A percentile compares a stretch with the other conserved stretches of the same genome.
Conservation (phyloP, 805 yeast species). For the Wickerhamiella bombiphila region DNA sequence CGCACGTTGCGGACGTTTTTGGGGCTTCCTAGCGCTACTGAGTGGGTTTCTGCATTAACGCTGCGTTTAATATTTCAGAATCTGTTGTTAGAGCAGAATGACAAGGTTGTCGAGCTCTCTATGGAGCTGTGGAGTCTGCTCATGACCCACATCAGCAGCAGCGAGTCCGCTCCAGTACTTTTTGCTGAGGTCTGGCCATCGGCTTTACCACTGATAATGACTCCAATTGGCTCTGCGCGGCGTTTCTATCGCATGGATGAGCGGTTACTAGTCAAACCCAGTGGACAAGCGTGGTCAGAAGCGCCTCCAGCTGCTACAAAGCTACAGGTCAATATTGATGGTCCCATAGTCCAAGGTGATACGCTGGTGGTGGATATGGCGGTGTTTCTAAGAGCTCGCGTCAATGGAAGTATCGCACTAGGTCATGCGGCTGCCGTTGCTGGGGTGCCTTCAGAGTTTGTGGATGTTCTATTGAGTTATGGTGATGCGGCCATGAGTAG, state of each 20-base stretch:
- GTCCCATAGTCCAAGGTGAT: conserved; percentile 86
- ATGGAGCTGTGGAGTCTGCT: conserved; percentile 43
- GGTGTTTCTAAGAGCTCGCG: conserved; percentile 56
- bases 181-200: conserved; percentile 26
- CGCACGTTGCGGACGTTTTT: conserved; percentile 68
- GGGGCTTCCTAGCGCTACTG: conserved; percentile 27
- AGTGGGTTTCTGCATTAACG: conserved; percentile 67
- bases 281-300: conserved; percentile 36
- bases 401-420: conserved; percentile 58
- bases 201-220: conserved; percentile 51
- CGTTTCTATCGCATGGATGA: conserved; percentile 75
- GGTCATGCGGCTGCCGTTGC: conserved; percentile 34
- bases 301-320: conserved; percentile 13
- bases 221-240: conserved; percentile 90
- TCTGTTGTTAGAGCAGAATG: conserved; percentile 75
- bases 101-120: conserved; percentile 51
- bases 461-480: conserved; percentile 1
- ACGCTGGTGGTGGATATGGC: conserved; percentile 70
- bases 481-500: conserved; percentile 53
- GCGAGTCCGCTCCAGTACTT: not conserved
- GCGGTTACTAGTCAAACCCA: conserved; percentile 60
- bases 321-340: conserved; percentile 62
- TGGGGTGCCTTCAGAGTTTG: not conserved
- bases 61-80: conserved; percentile 75
- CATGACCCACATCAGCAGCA: conserved; percentile 20